Base-by-base conservation (phyloP, 1,139 yeast genomes). In the Yarrowia galli region DNA sequence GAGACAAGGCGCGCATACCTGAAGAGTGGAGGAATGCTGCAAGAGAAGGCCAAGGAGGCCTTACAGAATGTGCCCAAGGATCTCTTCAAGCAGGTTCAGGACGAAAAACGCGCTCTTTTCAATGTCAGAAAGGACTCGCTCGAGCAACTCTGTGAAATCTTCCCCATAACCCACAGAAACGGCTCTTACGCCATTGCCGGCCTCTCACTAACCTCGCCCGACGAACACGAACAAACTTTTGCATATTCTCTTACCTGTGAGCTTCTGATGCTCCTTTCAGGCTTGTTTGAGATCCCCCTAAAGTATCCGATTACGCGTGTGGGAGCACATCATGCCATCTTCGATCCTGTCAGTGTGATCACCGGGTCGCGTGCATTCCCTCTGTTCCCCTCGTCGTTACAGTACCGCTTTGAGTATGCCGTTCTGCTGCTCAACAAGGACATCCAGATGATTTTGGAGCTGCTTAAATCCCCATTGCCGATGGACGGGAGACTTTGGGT, bases 341-440 rank as follows among this genome's bases (percentile, higher is more conserved):
- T 61, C n/a, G 66, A 61, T n/a, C 66, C 56, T 6, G 66, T 61
- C 23, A 61, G 66, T n/a, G 43, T 61, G 15, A 61, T 61, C 38
- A 61, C 66, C 4, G 66, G 66, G 1, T 61, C 66, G 7, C 43
- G 56, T 12, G 66, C 66, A 2, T 61, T 61, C n/a, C 66, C 66
- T 10, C 36, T 61, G 20, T 61, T 61, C 46, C 66, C 66, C 16
- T 61, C 66, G 23, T 46, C 56, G 32, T 16, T 61, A 25, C 56
- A 20, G 38, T 61, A 61, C 15, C 54, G 66, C 13, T 46, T 46
- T 25, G 66, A 61, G 38, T 61, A 61, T 23, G 66, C 66, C n/a
- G 56, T 61, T 12, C 12, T 61, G 23, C 38, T 61, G 36, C 56
- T 61, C 46, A 61, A 61, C 56, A 61, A 61, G 46, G 56, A 61